Evolutionary conservation across 805 yeast genomes (phyloP).

Genomic region (Blastobotrys terrestris): DNA sequence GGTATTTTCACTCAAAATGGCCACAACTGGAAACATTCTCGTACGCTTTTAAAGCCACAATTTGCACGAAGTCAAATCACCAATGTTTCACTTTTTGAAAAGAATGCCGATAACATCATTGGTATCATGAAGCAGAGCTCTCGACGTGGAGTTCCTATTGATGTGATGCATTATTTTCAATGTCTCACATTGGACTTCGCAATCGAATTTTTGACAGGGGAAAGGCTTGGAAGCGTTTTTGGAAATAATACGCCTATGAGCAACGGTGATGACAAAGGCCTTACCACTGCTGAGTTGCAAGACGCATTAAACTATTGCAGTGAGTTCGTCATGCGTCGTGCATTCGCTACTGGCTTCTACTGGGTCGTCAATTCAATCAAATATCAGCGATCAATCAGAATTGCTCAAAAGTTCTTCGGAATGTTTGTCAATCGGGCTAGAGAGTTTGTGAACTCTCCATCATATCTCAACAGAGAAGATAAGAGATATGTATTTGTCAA

Average conservation of each 20-base stretch:
- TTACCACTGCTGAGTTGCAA: slow-evolving; percentile 7
- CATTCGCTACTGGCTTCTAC: slow-evolving; percentile 21
- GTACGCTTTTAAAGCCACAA: slow-evolving; percentile 28
- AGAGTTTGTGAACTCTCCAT: not conserved
- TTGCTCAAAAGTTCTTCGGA: not conserved
- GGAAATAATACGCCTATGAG: slow-evolving; percentile 3
- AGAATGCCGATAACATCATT: slow-evolving; percentile 19
- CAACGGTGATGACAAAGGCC: not conserved
- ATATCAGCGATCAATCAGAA: slow-evolving; percentile 30
- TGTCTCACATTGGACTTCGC: slow-evolving; percentile 31
- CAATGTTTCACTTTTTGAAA: slow-evolving; percentile 21
- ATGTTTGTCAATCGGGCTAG: not conserved
- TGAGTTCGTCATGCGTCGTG: slow-evolving; percentile 3
- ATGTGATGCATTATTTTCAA: slow-evolving; percentile 26
- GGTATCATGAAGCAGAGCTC: not conserved
- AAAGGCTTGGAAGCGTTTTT: slow-evolving; percentile 15
- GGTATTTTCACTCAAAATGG: slow-evolving; percentile 29
- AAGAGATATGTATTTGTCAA: slow-evolving; percentile 42
- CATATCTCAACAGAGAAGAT: slow-evolving; percentile 15
- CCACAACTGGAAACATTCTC: slow-evolving; percentile 29
- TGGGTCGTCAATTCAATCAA: slow-evolving; percentile 17
- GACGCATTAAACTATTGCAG: slow-evolving; percentile 13
- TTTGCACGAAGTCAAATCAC: slow-evolving; percentile 28
- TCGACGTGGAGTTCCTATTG: slow-evolving; percentile 5
- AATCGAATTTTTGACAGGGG: slow-evolving; percentile 24